phyloP scores from a whole-genome alignment of 108 stramenopile species.

The Skeletonema marinoi region DNA sequence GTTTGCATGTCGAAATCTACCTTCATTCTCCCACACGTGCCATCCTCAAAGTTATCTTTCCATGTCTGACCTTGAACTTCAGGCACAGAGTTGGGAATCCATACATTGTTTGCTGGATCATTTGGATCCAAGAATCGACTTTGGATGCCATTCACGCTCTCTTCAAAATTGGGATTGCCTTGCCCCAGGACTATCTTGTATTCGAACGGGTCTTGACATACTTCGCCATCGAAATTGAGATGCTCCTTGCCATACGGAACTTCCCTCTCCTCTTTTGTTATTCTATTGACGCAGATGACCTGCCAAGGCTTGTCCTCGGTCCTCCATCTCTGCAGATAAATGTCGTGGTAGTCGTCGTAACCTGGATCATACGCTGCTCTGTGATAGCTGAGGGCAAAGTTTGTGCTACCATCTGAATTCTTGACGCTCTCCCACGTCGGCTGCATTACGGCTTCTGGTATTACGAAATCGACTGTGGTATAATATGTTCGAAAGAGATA shows the following conservation, averaged over 20 bases:
- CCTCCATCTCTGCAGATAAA: conserved; percentile 83
- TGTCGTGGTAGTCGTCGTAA: conserved; percentile 91
- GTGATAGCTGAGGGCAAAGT: conserved; percentile 85
- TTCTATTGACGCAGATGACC: conserved; percentile 66
- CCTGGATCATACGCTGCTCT: conserved; percentile 72
- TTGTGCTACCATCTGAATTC: conserved; percentile 55
- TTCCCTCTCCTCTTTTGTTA: conserved; percentile 56
- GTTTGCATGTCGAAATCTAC: conserved; percentile 60
- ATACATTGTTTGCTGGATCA: conserved; percentile 63
- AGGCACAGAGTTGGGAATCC: conserved; percentile 82
- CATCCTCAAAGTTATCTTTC: conserved; percentile 78
- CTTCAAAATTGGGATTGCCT: conserved; percentile 45
- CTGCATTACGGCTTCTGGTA: conserved; percentile 86
- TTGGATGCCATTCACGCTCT: conserved; percentile 52
- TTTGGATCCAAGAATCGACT: conserved; percentile 78
- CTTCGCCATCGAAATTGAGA: conserved; percentile 60
- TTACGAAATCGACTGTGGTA: conserved; percentile 69
- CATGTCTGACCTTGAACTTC: conserved; percentile 78
- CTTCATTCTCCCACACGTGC: conserved; percentile 64
- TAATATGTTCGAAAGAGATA: conserved; percentile 77
- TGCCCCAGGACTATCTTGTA: conserved; percentile 77
- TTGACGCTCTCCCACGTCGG: conserved; percentile 91
- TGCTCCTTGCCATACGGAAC: conserved; percentile 53
- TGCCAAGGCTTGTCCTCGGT: conserved; percentile 82
- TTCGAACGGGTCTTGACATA: conserved; percentile 73